Conservation (phyloP, 805 yeast species). For the Candida sanyiensis region DNA sequence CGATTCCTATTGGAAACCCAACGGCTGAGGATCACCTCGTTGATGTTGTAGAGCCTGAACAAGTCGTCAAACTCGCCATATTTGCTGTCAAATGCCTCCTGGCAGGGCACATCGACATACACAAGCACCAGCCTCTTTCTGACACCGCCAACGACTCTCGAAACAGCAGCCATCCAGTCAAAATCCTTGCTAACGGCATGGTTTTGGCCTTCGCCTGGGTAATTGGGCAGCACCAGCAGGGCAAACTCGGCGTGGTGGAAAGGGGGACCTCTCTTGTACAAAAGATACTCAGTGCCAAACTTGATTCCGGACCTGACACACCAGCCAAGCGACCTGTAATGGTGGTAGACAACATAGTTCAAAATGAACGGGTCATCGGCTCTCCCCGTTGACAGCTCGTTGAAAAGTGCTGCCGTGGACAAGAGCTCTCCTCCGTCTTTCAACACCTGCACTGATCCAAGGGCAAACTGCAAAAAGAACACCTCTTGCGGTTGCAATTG, state of each 20-base stretch:
- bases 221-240: slow-evolving; percentile 43
- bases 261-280: slow-evolving; percentile 92
- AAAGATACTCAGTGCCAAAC: slow-evolving; percentile 80
- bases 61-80: slow-evolving; percentile 28
- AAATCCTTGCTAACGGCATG: slow-evolving; percentile 31
- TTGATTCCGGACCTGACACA: slow-evolving; percentile 89
- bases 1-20: slow-evolving; percentile 86
- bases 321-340: slow-evolving; percentile 88
- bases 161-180: slow-evolving; percentile 61
- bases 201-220: slow-evolving; percentile 28
- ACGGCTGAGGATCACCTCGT: slow-evolving; percentile 66
- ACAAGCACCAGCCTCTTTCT: slow-evolving; percentile 68
- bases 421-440: slow-evolving; percentile 18
- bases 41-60: slow-evolving; percentile 43
- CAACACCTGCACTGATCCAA: slow-evolving; percentile 41
- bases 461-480: slow-evolving; percentile 56
- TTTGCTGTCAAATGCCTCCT: slow-evolving; percentile 27
- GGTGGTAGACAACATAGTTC: slow-evolving; percentile 72
- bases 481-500: slow-evolving; percentile 76
- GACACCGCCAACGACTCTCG: slow-evolving; percentile 84
- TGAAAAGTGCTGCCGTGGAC: slow-evolving; percentile 15
- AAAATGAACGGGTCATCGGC: slow-evolving; percentile 26
- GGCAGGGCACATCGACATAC: slow-evolving; percentile 53
- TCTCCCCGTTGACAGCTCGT: slow-evolving; percentile 6
- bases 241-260: slow-evolving; percentile 91